phyloP scores from a whole-genome alignment of 179 eudicot genomes.

The Pouteria campechiana region DNA sequence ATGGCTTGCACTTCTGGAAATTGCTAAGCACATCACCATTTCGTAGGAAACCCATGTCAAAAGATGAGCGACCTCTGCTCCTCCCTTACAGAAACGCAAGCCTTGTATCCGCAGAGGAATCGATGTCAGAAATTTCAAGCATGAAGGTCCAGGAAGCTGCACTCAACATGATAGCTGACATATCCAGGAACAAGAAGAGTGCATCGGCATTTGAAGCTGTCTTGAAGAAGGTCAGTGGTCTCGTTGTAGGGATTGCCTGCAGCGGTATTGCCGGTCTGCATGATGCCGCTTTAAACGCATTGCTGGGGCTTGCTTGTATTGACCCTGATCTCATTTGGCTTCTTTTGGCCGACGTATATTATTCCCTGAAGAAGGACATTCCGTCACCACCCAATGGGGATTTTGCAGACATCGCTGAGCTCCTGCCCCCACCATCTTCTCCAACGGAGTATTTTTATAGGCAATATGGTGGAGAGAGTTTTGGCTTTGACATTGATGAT shows the following conservation, averaged over 20 bases:
- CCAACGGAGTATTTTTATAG: slow-evolving; percentile 50
- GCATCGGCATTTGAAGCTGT: slow-evolving; percentile 63
- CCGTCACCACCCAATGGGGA: slow-evolving; percentile 24
- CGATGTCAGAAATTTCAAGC: slow-evolving; percentile 53
- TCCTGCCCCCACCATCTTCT: slow-evolving; percentile 45
- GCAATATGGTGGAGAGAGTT: slow-evolving; percentile 83
- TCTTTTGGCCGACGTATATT: slow-evolving; percentile 72
- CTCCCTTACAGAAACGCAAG: slow-evolving; percentile 81
- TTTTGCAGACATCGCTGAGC: slow-evolving; percentile 38
- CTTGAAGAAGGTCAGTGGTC: slow-evolving; percentile 75
- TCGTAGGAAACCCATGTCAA: slow-evolving; percentile 31
- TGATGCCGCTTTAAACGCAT: slow-evolving; percentile 61
- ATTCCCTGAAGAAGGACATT: slow-evolving; percentile 29
- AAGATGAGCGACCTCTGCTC: slow-evolving; percentile 41
- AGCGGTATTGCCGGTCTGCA: slow-evolving; percentile 67
- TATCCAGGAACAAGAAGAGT: slow-evolving; percentile 59
- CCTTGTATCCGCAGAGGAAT: slow-evolving; percentile 30
- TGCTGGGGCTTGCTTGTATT: slow-evolving; percentile 51
- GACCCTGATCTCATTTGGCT: slow-evolving; percentile 96
- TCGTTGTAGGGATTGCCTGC: slow-evolving; percentile 74
- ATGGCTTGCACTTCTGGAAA: slow-evolving; percentile 76
- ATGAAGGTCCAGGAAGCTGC: slow-evolving; percentile 71
- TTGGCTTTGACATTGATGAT: slow-evolving; percentile 65
- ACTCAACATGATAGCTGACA: slow-evolving; percentile 69
- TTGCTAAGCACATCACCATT: slow-evolving; percentile 71